Evolutionary conservation across 805 yeast species (phyloP).

Genomic region (Yarrowia alimentaria): DNA sequence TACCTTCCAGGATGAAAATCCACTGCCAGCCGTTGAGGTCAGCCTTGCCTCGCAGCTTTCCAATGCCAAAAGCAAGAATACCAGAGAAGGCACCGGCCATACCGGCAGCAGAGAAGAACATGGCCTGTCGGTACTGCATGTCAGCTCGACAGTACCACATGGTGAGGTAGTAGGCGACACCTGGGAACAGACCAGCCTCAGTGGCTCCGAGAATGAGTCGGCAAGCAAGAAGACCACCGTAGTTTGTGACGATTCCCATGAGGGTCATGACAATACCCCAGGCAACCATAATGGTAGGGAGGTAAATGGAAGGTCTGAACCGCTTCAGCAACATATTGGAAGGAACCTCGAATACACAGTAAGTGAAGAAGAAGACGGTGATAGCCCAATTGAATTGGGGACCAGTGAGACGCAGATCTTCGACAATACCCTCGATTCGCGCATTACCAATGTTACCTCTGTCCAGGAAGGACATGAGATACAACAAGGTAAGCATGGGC

Average conservation of each 20-base stretch:
- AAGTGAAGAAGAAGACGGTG: constrained; percentile 43
- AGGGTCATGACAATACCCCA: constrained; percentile 42
- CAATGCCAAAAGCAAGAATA: constrained; percentile 43
- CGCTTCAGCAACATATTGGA: constrained; percentile 36
- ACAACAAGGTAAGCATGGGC: constrained; percentile 49
- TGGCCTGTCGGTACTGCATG: constrained; percentile 42
- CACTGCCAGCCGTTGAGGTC: constrained; percentile 51
- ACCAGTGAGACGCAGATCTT: constrained; percentile 41
- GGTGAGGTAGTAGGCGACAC: constrained; percentile 40
- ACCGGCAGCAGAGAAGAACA: constrained; percentile 40
- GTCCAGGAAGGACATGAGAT: constrained; percentile 52
- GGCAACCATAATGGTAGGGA: constrained; percentile 39
- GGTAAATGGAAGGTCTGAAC: constrained; percentile 42
- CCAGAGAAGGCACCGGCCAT: constrained; percentile 56
- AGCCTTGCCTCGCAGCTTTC: constrained; percentile 43
- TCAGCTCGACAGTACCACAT: constrained; percentile 44
- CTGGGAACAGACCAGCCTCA: constrained; percentile 49
- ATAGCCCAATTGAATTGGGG: constrained; percentile 42
- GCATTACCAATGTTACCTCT: constrained; percentile 56
- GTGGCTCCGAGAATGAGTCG: constrained; percentile 45
- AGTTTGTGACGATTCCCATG: constrained; percentile 40
- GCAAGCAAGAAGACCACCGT: constrained; percentile 40
- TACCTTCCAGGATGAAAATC: constrained; percentile 53
- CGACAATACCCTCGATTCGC: constrained; percentile 50
- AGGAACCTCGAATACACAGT: constrained; percentile 35